Evolutionary conservation across 108 stramenopile species (phyloP).

Genomic region (Skeletonema tropicum): DNA sequence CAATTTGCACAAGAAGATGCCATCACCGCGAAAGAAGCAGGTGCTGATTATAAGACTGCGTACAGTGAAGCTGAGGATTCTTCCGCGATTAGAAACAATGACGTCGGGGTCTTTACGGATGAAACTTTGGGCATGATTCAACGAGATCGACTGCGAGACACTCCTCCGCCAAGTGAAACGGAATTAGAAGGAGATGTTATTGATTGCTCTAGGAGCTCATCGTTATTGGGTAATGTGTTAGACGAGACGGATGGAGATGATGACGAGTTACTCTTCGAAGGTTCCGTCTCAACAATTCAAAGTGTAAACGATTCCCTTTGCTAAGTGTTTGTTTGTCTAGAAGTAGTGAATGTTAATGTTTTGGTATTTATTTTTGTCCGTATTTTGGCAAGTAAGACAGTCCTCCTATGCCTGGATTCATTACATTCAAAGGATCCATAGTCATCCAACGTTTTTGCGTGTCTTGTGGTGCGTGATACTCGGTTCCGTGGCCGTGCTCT

Average conservation of each 20-base stretch:
- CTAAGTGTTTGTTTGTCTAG: background rate
- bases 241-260: background rate
- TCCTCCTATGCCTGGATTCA: slow-evolving; percentile 88
- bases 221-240: background rate
- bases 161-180: slow-evolving; percentile 28
- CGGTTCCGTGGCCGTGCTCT: slow-evolving; percentile 89
- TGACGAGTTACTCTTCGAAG: background rate
- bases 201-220: background rate
- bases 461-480: slow-evolving; percentile 74
- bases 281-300: background rate
- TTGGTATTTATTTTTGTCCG: slow-evolving; percentile 1
- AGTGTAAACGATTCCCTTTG: background rate
- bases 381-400: slow-evolving; percentile 45
- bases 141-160: slow-evolving; percentile 10
- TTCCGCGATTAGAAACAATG: background rate
- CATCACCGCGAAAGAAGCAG: background rate
- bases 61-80: background rate
- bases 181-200: slow-evolving; percentile 16
- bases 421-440: slow-evolving; percentile 87
- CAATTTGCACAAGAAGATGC: background rate
- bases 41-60: background rate
- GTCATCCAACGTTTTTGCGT: slow-evolving; percentile 77
- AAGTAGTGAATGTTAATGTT: background rate
- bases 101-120: slow-evolving; percentile 3
- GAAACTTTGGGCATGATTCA: slow-evolving; percentile 15